Evolutionary conservation across 106 monocot species (phyloP), one percentile per base, ranked within the genome.

Genomic region (Apostasia shenzhenica): DNA sequence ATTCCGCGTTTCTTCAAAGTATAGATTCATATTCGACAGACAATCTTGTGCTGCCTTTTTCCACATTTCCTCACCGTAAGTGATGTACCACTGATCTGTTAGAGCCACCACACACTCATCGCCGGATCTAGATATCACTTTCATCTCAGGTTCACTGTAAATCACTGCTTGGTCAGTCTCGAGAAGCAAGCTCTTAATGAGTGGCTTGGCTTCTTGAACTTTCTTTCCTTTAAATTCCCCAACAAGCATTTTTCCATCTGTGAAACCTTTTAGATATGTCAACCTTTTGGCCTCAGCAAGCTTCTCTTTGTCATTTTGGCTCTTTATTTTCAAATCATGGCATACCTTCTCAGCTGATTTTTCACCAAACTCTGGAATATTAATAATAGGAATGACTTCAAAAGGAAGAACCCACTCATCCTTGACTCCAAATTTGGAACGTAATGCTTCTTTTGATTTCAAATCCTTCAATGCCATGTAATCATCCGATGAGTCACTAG

Each of bases 61-160:
- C 94, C 94, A 94, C 58, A 83, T 85, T 14, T 69, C 76, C 66
- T 94, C 94, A 48, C 94, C 91, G 72, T 94, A 94, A 41, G 81
- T 88, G 48, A 94, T 85, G 77, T 88, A 94, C 94, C 94, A 94
- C 66, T 94, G 94, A 68, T 94, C 91, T 39, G 94, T 94, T 9
- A 94, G 77, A 26, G 94, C 94, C 14, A 94, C 94, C 49, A 94
- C 77, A 76, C 94, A 94, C 59, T 94, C 94, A 79, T 94, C 91
- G 10, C 91, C 94, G 8, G 91, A 94, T 73, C 94, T 81, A 8
- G 94, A 94, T 73, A 83, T 88, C 45, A 91, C 91, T 64, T 78
- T 88, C 77, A 85, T 91, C 70, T 94, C 94, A 57, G 94, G 94
- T 77, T 94, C 94, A 62, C 91, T 91, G 70, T 94, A 94, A 63